Conservation (phyloP, 2,329 filamentous ascomycete species). For the Penicillium sp. region DNA sequence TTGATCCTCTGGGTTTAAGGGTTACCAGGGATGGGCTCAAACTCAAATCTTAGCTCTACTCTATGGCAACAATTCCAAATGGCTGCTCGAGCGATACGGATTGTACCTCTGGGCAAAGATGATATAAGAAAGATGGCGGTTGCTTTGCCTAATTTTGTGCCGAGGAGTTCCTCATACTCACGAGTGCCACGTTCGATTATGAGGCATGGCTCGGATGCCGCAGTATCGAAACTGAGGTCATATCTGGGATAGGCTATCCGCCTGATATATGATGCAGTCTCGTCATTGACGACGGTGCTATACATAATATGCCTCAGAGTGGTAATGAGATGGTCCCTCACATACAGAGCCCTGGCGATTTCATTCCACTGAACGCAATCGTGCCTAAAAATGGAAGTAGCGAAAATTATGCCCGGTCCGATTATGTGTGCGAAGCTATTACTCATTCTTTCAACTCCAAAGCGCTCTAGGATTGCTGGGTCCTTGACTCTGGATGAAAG, state of each 20-base stretch:
- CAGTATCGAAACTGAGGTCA: not conserved
- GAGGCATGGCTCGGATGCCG: rapidly evolving
- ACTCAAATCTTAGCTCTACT: not conserved
- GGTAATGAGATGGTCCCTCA: not conserved
- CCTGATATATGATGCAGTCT: not conserved
- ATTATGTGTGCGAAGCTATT: not conserved
- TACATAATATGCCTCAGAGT: not conserved
- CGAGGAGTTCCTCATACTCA: not conserved
- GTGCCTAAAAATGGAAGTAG: not conserved
- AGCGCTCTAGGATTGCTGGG: too few species aligned
- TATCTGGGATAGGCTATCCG: not conserved
- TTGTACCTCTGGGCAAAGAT: not conserved
- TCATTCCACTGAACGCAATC: not conserved
- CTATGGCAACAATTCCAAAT: not conserved
- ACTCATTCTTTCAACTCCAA: too few species aligned
- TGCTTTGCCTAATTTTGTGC: not conserved
- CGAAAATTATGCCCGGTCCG: not conserved
- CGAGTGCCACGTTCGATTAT: not conserved
- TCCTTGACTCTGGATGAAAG: not conserved
- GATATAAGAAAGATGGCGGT: not conserved
- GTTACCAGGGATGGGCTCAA: not conserved
- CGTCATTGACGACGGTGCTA: not conserved
- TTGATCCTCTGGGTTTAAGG: not conserved
- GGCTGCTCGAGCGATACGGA: not conserved
- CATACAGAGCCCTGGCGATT: not conserved